Percentiles rank a stretch among this genome's conserved stretches.
phyloP scores from a whole-genome alignment of 2,329 filamentous ascomycete genomes.

The Drechslerella stenobrocha region DNA sequence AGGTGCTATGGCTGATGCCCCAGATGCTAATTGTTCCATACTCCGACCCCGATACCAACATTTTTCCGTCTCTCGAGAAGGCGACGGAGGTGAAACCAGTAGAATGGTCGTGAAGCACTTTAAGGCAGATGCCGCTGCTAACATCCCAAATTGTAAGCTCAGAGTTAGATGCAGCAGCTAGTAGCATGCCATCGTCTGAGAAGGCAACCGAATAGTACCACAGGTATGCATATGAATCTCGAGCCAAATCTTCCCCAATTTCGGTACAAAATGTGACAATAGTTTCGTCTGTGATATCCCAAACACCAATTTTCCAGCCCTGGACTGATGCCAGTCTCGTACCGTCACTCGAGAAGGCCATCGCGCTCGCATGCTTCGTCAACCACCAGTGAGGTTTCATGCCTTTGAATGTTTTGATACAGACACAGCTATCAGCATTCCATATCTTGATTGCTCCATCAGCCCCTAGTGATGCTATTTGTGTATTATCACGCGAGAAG shows the following conservation, averaged over 20 bases:
- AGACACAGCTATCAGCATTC: neutral
- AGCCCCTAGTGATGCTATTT: neutral
- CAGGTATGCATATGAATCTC: no score
- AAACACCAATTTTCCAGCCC: neutral
- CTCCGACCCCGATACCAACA: neutral
- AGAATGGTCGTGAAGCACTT: neutral
- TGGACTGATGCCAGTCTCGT: neutral
- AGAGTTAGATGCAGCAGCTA: neutral
- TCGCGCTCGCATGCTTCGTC: neutral
- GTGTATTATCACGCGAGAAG: no score
- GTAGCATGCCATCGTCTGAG: neutral
- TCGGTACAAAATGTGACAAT: neutral
- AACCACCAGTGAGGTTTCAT: no score
- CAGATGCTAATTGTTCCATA: no score
- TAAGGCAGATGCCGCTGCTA: neutral
- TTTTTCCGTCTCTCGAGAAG: neutral
- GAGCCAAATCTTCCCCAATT: neutral
- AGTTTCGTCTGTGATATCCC: neutral
- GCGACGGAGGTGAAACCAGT: neutral
- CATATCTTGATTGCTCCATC: neutral
- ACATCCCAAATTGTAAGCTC: neutral
- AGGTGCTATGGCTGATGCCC: neutral
- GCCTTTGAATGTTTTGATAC: neutral
- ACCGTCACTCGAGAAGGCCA: neutral
- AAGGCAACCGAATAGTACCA: neutral